Conservation (phyloP, 371 early-diverging fungal genomes). For the Mortierella sp. region DNA sequence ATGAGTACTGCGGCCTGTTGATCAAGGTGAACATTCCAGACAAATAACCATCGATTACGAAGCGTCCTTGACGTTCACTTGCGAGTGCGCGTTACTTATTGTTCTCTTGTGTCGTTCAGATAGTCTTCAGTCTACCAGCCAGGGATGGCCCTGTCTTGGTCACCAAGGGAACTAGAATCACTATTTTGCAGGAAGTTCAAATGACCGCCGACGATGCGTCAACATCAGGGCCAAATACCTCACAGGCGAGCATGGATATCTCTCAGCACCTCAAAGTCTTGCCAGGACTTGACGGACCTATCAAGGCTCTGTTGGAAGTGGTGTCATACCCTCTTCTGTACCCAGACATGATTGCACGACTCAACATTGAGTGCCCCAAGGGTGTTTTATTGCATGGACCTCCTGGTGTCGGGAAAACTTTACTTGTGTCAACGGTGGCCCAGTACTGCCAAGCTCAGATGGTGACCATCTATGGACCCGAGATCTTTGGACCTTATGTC, state of each 20-base stretch:
- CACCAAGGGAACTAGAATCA: constrained; percentile 46
- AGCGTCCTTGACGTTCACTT: background rate
- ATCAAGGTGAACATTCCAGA: constrained; percentile 30
- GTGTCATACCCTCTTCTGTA: constrained; percentile 85
- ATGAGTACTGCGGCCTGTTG: constrained; percentile 24
- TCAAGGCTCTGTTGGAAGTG: constrained; percentile 79
- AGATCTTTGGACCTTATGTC: constrained; percentile 89
- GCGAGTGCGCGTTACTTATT: background rate
- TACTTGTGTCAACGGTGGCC: constrained; percentile 80
- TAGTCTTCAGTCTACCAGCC: constrained; percentile 53
- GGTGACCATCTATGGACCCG: constrained; percentile 87
- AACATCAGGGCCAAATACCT: background rate
- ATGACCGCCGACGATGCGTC: constrained; percentile 18
- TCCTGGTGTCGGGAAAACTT: constrained; percentile 97
- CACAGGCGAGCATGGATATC: constrained; percentile 1
- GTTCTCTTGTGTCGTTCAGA: constrained; percentile 13
- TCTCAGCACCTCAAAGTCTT: constrained; percentile 39
- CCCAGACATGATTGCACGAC: constrained; percentile 69
- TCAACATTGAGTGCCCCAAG: constrained; percentile 88
- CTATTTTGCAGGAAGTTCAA: constrained; percentile 17
- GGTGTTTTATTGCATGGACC: constrained; percentile 94
- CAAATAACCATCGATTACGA: background rate
- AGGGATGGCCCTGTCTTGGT: constrained; percentile 40
- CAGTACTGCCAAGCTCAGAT: constrained; percentile 71
- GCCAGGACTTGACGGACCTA: constrained; percentile 74